Conservation (phyloP, 352 stramenopile species). For the Phytophthora macrochlamydospora region DNA sequence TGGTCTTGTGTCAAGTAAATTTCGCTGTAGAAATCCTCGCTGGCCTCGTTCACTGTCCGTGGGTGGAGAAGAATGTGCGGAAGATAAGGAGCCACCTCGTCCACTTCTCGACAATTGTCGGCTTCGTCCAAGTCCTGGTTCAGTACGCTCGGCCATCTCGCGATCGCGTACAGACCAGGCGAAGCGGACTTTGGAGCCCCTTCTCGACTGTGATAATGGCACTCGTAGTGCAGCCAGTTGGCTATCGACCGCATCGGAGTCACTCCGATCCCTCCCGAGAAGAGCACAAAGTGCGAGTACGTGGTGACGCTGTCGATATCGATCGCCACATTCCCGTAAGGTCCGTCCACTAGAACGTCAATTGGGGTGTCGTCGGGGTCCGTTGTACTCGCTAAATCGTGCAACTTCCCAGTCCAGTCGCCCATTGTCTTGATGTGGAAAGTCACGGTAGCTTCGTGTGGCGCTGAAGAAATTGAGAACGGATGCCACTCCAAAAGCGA, state of each 20-base stretch:
- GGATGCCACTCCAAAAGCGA: constrained; percentile 76
- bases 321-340: constrained; percentile 35
- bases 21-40: too few species aligned
- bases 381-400: constrained; percentile 3
- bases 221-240: constrained; percentile 27
- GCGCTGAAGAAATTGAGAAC: constrained; percentile 79
- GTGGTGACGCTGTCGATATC: constrained; percentile 6
- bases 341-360: constrained; percentile 44
- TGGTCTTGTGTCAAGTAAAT: constrained; percentile 14
- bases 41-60: too few species aligned
- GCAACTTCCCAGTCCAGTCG: constrained; percentile 58
- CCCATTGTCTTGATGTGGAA: constrained; percentile 60
- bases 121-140: neutral
- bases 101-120: too few species aligned
- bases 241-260: constrained; percentile 18
- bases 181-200: constrained; percentile 27
- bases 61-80: too few species aligned
- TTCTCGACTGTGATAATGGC: neutral
- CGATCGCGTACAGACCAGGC: constrained; percentile 46
- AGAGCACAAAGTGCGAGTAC: constrained; percentile 16
- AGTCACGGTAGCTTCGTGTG: constrained; percentile 53
- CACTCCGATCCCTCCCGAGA: constrained; percentile 16
- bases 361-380: constrained; percentile 6
- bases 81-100: too few species aligned
- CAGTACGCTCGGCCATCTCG: constrained; percentile 28